Conservation (phyloP, 2,329 filamentous ascomycete species). For the Fusarium sulawesiense region DNA sequence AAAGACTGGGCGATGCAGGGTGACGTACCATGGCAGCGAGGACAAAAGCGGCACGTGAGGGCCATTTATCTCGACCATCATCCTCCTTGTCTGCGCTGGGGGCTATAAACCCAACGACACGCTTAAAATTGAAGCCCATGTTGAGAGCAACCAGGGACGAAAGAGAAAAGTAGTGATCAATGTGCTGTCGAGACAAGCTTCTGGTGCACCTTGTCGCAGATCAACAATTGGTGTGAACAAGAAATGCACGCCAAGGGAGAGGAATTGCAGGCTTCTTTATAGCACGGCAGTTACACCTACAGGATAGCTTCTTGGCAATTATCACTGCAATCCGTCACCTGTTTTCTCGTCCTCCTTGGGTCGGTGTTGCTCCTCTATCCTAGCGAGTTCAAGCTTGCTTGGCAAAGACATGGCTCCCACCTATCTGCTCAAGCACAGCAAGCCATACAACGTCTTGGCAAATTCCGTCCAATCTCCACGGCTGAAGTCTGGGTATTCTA, state of each 20-base stretch:
- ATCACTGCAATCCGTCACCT: background rate
- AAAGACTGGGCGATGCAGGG: background rate
- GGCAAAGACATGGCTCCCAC: background rate
- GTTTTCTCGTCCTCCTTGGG: background rate
- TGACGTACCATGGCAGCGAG: conserved; percentile 1
- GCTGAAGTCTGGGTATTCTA: background rate
- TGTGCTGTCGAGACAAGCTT: background rate
- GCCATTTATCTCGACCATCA: conserved; percentile 1
- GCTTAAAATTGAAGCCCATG: background rate
- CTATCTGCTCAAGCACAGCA: background rate
- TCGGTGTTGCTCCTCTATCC: background rate
- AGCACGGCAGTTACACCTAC: background rate
- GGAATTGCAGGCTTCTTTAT: background rate
- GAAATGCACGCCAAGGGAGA: background rate
- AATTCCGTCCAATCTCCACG: background rate
- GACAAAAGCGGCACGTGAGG: background rate
- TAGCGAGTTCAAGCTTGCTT: background rate
- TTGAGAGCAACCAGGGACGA: background rate
- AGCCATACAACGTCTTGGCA: background rate
- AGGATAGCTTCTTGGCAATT: background rate
- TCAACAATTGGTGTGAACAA: background rate
- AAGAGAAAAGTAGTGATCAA: too few species aligned
- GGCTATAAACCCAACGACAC: background rate
- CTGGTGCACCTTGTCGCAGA: background rate
- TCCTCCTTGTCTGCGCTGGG: background rate